phyloP scores from a whole-genome alignment of 805 yeast species.

The Komagataella mondaviorum region DNA sequence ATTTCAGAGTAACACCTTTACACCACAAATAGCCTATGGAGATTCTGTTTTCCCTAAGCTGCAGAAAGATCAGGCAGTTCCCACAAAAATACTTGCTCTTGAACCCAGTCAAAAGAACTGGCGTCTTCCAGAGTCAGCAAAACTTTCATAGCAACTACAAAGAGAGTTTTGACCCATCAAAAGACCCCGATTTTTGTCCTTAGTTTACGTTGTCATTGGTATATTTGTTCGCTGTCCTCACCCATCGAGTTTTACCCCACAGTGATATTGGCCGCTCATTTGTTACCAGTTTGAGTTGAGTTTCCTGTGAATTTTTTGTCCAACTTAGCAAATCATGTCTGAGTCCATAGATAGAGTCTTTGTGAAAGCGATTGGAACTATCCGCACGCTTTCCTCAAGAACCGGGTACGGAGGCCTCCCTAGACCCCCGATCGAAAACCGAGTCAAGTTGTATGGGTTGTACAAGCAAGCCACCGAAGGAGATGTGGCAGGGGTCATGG shows the following conservation, averaged over 20 bases:
- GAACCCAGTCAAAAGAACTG: neutral
- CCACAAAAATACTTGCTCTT: neutral
- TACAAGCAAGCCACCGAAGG: slow-evolving; percentile 90
- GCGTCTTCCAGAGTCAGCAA: neutral
- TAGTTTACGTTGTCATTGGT: neutral
- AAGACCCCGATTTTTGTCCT: no score
- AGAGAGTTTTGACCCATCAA: no score
- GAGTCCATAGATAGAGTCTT: slow-evolving; percentile 65
- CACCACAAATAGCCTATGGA: neutral
- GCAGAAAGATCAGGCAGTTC: neutral
- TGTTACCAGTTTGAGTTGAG: neutral
- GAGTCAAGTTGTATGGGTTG: slow-evolving; percentile 64
- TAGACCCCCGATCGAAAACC: slow-evolving; percentile 59
- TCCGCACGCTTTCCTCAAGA: slow-evolving; percentile 55
- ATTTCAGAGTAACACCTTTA: neutral
- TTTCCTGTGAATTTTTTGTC: neutral
- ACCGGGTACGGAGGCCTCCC: slow-evolving; percentile 52
- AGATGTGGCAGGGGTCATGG: slow-evolving; percentile 55
- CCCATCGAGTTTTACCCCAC: neutral
- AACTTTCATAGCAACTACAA: no score
- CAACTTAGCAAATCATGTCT: slow-evolving; percentile 19
- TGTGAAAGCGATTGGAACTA: slow-evolving; percentile 70
- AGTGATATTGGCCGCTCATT: neutral
- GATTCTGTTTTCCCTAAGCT: neutral
- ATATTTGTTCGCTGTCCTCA: neutral